Evolutionary conservation across 2,329 filamentous ascomycete species (phyloP), one percentile per base, ranked within the genome.

Genomic region (Fusarium luffae): DNA sequence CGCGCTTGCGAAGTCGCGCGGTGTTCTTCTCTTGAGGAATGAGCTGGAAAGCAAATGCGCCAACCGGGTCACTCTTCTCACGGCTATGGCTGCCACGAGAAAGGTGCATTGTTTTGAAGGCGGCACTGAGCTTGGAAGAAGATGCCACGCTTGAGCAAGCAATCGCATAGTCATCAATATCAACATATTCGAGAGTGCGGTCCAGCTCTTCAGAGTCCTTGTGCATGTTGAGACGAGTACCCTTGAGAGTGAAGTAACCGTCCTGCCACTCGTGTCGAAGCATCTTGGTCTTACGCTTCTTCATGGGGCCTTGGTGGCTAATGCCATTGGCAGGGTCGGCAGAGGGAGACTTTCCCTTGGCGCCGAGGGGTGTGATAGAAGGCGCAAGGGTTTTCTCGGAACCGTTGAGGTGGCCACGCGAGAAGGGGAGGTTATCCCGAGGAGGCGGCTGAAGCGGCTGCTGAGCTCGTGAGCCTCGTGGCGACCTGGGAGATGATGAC

Each of bases 251-350:
- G 79, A 96, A 97, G 83, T 95, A 96, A 73, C 93, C 91, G 78
- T 97, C 93, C 76, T 94, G 89, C 94, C 94, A 98, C 82, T 98
- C 94, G 79, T 97, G 93, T 44, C 93, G 92, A 65, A 97, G 88
- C 84, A 97, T 90, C 76, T 90, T 90, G 34, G 92, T 97, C 83
- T 93, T 93, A 77, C 95, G 93, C 85, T 97, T 97, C 85, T 93
- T 94, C 89, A 99, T 97, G 80, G 90, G 94, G 3, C 96, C 96
- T 51, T 92, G 88, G 79, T 94, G 93, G 34, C 88, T 88, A 68
- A 91, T 81, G 59, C 89, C 88, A 55, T 85, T 82, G 52, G 78
- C 76, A 62, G 80, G 79, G 72, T 76, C 72, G 59, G 77, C 69
- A 55, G 75, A 69, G 16, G 79, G 73, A 21, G 69, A 71, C 54